phyloP scores from a whole-genome alignment of 1,284 basidiomycete species.

The Veloboletus limbatus region DNA sequence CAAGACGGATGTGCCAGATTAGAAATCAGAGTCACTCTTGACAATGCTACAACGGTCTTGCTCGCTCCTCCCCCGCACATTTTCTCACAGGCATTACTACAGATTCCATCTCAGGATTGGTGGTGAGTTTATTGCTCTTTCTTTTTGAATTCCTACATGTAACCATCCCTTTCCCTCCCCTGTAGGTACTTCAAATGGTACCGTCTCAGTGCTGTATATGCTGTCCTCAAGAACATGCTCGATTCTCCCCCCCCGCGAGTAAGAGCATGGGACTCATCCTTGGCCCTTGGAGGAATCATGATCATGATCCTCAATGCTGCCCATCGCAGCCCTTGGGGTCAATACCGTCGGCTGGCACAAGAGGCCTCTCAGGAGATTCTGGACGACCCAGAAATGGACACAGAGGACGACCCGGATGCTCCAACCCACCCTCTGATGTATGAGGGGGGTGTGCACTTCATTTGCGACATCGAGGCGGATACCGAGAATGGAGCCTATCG shows the following conservation, averaged over 20 bases:
- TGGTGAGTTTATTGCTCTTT: too few species aligned
- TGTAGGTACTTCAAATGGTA: slow-evolving; percentile 1
- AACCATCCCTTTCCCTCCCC: too few species aligned
- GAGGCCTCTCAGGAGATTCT: not conserved
- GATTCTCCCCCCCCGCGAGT: not conserved
- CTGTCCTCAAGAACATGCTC: not conserved
- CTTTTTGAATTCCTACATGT: too few species aligned
- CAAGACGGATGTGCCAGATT: slow-evolving; percentile 3
- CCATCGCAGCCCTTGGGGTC: not conserved
- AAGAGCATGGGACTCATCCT: not conserved
- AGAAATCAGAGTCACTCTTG: not conserved
- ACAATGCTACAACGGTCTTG: too few species aligned
- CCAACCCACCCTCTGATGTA: not conserved
- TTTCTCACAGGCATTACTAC: not conserved
- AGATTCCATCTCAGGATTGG: not conserved
- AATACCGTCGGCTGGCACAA: not conserved
- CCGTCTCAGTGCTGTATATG: not conserved
- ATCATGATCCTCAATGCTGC: not conserved
- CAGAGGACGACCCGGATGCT: not conserved
- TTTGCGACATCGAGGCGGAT: not conserved
- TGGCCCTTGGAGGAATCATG: not conserved
- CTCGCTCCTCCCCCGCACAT: not conserved
- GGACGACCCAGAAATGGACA: not conserved
- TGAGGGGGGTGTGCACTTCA: not conserved
- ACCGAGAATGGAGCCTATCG: too few species aligned